Evolutionary conservation across 495 filamentous ascomycete genomes (phyloP).

Genomic region (Daldinia vernicosa): DNA sequence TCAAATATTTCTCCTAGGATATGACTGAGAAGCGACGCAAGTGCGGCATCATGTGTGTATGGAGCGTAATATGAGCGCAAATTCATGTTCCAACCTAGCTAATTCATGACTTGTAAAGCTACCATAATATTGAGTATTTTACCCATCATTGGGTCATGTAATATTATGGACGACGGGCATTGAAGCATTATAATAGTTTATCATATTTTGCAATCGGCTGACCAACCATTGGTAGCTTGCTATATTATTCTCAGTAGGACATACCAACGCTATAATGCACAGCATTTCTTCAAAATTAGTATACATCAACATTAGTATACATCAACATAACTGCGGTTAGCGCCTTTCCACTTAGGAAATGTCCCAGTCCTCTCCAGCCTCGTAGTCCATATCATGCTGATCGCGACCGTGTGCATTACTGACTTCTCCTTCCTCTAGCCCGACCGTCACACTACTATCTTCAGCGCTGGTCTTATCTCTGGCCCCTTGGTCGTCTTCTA

Average conservation of each 20-base stretch:
- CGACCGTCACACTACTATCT: slow-evolving; percentile 9
- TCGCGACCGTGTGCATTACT: slow-evolving; percentile 27
- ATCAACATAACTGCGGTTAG: not conserved
- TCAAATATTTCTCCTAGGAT: too few species aligned
- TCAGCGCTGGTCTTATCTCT: slow-evolving; percentile 22
- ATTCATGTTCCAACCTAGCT: not conserved
- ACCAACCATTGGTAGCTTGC: not conserved
- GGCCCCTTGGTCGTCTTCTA: slow-evolving; percentile 22
- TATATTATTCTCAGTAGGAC: not conserved
- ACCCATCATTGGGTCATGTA: not conserved
- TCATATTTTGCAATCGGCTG: not conserved
- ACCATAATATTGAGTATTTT: not conserved
- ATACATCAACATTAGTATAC: not conserved
- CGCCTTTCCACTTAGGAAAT: slow-evolving; percentile 7
- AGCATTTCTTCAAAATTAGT: not conserved
- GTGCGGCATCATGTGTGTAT: too few species aligned
- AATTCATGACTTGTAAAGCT: not conserved
- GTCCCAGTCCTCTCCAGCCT: slow-evolving; percentile 41
- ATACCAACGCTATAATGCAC: not conserved
- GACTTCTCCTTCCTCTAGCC: slow-evolving; percentile 44
- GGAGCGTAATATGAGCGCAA: too few species aligned
- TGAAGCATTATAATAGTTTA: not conserved
- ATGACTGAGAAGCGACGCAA: too few species aligned
- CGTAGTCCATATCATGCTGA: slow-evolving; percentile 47
- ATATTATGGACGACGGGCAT: not conserved